phyloP scores from a whole-genome alignment of 108 stramenopile species.

The Conticribra weissflogii region DNA sequence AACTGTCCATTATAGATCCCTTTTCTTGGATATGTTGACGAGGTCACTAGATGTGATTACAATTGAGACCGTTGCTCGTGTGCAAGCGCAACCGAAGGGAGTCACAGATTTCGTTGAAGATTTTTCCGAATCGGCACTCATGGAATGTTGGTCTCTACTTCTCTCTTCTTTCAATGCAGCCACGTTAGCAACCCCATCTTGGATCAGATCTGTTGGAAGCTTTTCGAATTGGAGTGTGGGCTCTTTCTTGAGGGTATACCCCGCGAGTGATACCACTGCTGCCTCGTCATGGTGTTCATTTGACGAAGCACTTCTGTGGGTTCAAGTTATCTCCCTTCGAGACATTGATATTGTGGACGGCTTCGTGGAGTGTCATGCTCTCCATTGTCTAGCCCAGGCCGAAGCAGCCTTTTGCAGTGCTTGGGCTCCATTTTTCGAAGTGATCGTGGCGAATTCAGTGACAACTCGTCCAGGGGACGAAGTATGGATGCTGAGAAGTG shows the following conservation, averaged over 20 bases:
- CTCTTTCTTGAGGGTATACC: conserved; percentile 26
- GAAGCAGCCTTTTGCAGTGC: conserved; percentile 20
- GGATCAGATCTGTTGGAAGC: conserved; percentile 15
- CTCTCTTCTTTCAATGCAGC: conserved; percentile 15
- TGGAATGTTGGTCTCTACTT: conserved; percentile 34
- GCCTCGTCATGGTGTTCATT: conserved; percentile 38
- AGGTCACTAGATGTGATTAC: conserved; percentile 28
- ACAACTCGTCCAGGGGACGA: conserved; percentile 16
- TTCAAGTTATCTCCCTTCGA: conserved; percentile 2
- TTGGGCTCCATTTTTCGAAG: conserved; percentile 40
- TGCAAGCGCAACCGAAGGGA: conserved; percentile 9
- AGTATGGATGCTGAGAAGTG: conserved; percentile 11
- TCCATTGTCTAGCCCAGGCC: conserved; percentile 13
- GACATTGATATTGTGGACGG: not conserved
- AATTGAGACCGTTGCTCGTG: conserved; percentile 32
- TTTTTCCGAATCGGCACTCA: conserved; percentile 23
- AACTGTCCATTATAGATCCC: conserved; percentile 12
- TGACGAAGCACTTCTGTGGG: conserved; percentile 6
- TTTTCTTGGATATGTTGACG: conserved; percentile 31
- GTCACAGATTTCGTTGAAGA: conserved; percentile 35
- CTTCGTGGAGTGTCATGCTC: conserved; percentile 19
- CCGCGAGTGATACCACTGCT: conserved; percentile 16
- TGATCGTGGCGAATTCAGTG: conserved; percentile 8
- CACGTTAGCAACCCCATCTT: conserved; percentile 33
- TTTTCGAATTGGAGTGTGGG: conserved; percentile 18